A percentile compares a stretch with the other conserved stretches of the same genome.
phyloP scores from a whole-genome alignment of 2,329 filamentous ascomycete genomes.

The Talaromyces sp. region DNA sequence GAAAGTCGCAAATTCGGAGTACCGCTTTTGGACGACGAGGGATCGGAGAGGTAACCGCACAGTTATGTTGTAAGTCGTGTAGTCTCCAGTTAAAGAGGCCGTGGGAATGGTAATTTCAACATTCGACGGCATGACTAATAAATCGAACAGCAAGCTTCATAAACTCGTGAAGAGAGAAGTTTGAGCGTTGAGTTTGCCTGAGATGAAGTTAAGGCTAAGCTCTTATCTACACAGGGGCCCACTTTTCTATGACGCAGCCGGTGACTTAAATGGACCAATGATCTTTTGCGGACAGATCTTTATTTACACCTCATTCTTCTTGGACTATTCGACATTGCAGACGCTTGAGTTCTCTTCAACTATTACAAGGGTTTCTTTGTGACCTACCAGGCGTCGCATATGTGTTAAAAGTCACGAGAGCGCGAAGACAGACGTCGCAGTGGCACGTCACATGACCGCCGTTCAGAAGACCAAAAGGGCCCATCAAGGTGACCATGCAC shows the following conservation, averaged over 20 bases:
- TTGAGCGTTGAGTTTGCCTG: background rate
- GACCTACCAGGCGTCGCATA: background rate
- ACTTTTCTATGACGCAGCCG: slow-evolving; percentile 5
- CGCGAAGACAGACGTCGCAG: background rate
- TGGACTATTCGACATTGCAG: background rate
- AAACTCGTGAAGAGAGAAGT: background rate
- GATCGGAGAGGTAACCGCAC: slow-evolving; percentile 58
- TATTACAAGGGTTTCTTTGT: background rate
- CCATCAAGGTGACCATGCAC: slow-evolving; percentile 2
- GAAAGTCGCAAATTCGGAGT: slow-evolving; percentile 58
- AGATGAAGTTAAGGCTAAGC: background rate
- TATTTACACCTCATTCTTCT: background rate
- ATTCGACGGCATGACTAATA: slow-evolving; percentile 34
- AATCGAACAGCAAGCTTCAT: background rate
- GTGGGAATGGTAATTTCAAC: slow-evolving; percentile 48
- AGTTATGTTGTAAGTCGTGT: slow-evolving; percentile 58
- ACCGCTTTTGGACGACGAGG: slow-evolving; percentile 57
- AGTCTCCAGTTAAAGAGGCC: slow-evolving; percentile 44
- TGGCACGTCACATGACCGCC: slow-evolving; percentile 9
- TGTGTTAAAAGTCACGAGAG: background rate
- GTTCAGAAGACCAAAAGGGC: background rate
- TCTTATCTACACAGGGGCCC: slow-evolving; percentile 3
- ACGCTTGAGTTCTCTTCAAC: background rate
- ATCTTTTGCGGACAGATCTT: background rate
- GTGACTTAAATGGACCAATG: background rate